A percentile compares a stretch with the other conserved stretches of the same genome.
Evolutionary conservation across 192 early-diverging fungal species (phyloP).

Genomic region (Coemansia furcata): DNA sequence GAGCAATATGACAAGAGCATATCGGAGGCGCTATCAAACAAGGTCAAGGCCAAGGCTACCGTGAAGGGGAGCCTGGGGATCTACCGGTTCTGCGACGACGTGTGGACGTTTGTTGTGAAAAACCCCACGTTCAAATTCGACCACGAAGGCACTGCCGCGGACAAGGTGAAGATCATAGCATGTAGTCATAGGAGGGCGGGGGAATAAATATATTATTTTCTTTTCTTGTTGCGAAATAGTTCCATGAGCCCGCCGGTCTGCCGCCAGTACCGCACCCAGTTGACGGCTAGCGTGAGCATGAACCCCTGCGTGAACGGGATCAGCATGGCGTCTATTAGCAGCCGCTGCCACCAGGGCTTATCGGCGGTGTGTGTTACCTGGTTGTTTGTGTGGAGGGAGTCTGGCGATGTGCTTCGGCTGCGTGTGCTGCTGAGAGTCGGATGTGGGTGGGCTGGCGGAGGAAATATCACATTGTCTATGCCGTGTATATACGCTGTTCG

Average conservation of each 20-base stretch:
- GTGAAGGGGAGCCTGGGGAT: slow-evolving; percentile 80
- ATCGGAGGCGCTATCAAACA: slow-evolving; percentile 77
- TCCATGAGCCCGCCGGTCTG: slow-evolving; percentile 32
- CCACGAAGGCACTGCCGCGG: slow-evolving; percentile 70
- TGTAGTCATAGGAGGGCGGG: slow-evolving; percentile 79
- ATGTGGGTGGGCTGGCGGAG: background rate
- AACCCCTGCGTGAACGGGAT: slow-evolving; percentile 49
- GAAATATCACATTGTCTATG: background rate
- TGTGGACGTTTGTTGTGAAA: slow-evolving; percentile 95
- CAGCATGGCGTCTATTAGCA: slow-evolving; percentile 43
- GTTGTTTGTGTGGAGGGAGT: background rate
- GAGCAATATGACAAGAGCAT: slow-evolving; percentile 74
- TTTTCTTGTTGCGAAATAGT: slow-evolving; percentile 13
- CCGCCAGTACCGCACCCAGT: slow-evolving; percentile 47
- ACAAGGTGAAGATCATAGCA: slow-evolving; percentile 95
- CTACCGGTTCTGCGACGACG: slow-evolving; percentile 96
- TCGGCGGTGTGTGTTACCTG: background rate
- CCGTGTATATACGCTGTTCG: background rate
- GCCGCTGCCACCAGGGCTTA: slow-evolving; percentile 37
- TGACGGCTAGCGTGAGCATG: slow-evolving; percentile 39
- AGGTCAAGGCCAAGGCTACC: slow-evolving; percentile 75
- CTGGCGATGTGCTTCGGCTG: background rate
- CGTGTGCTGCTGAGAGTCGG: background rate
- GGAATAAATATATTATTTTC: slow-evolving; percentile 33
- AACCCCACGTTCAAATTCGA: slow-evolving; percentile 88